Evolutionary conservation across 106 monocot genomes (phyloP).

Genomic region (Hemerocallis citrina): DNA sequence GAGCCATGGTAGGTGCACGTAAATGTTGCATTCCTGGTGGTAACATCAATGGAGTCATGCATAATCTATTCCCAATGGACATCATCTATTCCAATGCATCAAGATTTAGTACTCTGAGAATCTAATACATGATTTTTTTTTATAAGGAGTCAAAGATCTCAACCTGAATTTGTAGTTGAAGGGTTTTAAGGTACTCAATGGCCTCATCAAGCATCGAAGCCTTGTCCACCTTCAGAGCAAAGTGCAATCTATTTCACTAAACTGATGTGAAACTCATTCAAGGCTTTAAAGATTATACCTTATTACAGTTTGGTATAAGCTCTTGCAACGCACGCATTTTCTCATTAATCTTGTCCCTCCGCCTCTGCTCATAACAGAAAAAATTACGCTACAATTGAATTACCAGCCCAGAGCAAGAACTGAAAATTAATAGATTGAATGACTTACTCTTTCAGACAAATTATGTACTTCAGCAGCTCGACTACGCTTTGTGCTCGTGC

Average conservation of each 20-base stretch:
- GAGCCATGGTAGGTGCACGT: slow-evolving; percentile 31
- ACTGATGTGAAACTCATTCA: background rate
- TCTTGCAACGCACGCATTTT: slow-evolving; percentile 91
- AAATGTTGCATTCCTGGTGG: slow-evolving; percentile 68
- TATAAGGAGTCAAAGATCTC: background rate
- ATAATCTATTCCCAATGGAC: slow-evolving; percentile 75
- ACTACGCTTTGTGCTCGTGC: slow-evolving; percentile 32
- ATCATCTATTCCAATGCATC: slow-evolving; percentile 42
- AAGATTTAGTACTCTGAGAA: background rate
- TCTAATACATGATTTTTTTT: background rate
- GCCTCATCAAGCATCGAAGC: slow-evolving; percentile 99
- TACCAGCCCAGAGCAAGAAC: background rate
- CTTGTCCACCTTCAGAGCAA: slow-evolving; percentile 69
- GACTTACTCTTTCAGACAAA: slow-evolving; percentile 89
- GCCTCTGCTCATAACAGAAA: slow-evolving; percentile 41
- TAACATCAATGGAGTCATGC: slow-evolving; percentile 67
- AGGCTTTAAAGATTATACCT: slow-evolving; percentile 22
- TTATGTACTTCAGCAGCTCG: slow-evolving; percentile 96
- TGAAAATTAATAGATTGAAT: background rate
- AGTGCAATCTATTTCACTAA: background rate
- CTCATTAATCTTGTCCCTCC: slow-evolving; percentile 95
- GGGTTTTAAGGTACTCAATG: slow-evolving; percentile 91
- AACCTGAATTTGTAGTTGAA: slow-evolving; percentile 93
- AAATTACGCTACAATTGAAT: background rate
- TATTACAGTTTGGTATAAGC: slow-evolving; percentile 93